Evolutionary conservation across 2,329 filamentous ascomycete species (phyloP).

Genomic region (Penicillium crustosum): DNA sequence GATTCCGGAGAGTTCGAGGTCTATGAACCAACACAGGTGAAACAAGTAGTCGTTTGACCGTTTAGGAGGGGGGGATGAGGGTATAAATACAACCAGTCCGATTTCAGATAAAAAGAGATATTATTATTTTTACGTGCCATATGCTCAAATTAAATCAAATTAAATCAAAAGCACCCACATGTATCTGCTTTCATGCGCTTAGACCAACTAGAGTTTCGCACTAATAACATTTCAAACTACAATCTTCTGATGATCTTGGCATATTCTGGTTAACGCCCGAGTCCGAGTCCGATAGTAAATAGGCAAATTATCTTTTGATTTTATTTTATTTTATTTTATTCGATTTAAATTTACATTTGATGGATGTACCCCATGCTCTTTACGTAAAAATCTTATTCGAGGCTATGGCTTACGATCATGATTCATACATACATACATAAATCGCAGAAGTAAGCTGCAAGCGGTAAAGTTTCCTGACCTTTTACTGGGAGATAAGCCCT

Average conservation of each 20-base stretch:
- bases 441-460: neutral
- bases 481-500: neutral
- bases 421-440: neutral
- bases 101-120: constrained; percentile 2
- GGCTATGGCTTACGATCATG: neutral
- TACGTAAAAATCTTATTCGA: neutral
- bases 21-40: neutral
- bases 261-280: neutral
- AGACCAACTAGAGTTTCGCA: constrained; percentile 5
- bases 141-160: neutral
- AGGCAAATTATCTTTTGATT: neutral
- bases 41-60: neutral
- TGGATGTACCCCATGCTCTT: neutral
- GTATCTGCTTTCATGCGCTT: constrained; percentile 4
- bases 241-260: constrained; percentile 12
- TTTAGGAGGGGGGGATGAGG: neutral
- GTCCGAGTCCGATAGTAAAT: neutral
- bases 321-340: neutral
- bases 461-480: neutral
- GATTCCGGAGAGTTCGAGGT: neutral
- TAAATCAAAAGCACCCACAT: neutral
- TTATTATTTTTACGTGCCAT: constrained; percentile 1
- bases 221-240: neutral
- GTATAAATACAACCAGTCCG: constrained; percentile 7
- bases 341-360: neutral